Percentiles rank a stretch among this genome's conserved stretches.
Conservation (phyloP, 2,329 filamentous ascomycete species). For the Aspergillus eucalypticola region DNA sequence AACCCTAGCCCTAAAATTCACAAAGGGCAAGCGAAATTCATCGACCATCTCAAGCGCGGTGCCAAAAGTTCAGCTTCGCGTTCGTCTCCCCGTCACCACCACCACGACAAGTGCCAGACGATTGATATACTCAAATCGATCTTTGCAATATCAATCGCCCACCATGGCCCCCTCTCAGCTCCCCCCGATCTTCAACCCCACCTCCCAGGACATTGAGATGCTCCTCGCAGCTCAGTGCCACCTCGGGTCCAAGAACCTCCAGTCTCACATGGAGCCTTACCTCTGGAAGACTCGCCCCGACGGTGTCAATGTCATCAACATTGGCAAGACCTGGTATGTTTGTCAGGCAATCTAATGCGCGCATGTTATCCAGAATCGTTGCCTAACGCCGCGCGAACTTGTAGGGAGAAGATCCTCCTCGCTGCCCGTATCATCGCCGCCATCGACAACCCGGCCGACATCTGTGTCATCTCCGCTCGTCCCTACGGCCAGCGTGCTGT, state of each 20-base stretch:
- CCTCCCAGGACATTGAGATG: constrained; percentile 98
- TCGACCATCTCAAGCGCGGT: constrained; percentile 27
- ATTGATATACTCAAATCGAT: constrained; percentile 46
- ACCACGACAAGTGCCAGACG: constrained; percentile 47
- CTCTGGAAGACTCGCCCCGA: constrained; percentile 99
- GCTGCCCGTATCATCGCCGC: constrained; percentile 98
- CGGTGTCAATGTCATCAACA: constrained; percentile 98
- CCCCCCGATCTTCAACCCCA: constrained; percentile 93
- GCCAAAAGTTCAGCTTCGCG: constrained; percentile 31
- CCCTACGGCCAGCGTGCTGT: constrained; percentile 99
- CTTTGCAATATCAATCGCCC: constrained; percentile 55
- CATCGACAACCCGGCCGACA: constrained; percentile 98
- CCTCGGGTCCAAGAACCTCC: constrained; percentile 97
- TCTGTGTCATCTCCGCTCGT: constrained; percentile 98
- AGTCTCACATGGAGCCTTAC: constrained; percentile 99
- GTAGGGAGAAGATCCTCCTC: constrained; percentile 98
- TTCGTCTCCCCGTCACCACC: constrained; percentile 36
- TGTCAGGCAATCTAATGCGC: not conserved
- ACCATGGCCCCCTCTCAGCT: constrained; percentile 96
- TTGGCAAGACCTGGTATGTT: constrained; percentile 98
- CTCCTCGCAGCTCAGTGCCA: constrained; percentile 96
- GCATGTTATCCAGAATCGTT: not conserved
- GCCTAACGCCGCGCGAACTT: constrained; percentile 26
- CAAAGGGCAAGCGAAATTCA: constrained; percentile 43
- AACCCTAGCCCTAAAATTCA: constrained; percentile 44